phyloP scores from a whole-genome alignment of 2,329 filamentous ascomycete genomes.

The Monosporascus sp. region DNA sequence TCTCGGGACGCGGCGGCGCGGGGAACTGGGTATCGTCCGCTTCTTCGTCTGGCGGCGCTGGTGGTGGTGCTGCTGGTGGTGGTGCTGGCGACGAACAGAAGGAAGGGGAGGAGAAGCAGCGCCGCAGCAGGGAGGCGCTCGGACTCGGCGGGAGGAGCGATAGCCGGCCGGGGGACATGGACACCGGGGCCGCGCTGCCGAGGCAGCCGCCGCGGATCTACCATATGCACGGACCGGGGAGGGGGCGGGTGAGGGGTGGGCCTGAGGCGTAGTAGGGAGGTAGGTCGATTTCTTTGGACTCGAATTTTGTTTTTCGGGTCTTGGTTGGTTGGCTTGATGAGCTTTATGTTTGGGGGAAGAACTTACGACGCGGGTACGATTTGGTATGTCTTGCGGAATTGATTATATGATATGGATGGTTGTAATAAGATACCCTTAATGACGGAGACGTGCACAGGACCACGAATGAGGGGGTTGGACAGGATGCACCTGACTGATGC shows the following conservation, averaged over 20 bases:
- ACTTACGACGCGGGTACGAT: too few species aligned
- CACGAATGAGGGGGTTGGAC: too few species aligned
- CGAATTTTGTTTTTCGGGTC: too few species aligned
- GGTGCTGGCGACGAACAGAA: background rate
- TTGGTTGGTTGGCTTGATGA: too few species aligned
- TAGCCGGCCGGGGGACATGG: constrained; percentile 10
- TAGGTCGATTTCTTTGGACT: background rate
- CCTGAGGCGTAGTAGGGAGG: background rate
- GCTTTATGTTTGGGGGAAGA: too few species aligned
- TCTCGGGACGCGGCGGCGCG: constrained; percentile 49
- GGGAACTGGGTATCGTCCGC: constrained; percentile 41
- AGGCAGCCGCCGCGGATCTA: constrained; percentile 19
- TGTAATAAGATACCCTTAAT: too few species aligned
- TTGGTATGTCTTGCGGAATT: too few species aligned
- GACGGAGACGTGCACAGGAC: too few species aligned
- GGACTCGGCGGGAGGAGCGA: constrained; percentile 23
- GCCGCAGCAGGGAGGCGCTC: constrained; percentile 19
- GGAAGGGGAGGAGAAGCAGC: constrained; percentile 18
- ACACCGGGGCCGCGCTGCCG: constrained; percentile 19
- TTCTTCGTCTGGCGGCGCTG: constrained; percentile 10
- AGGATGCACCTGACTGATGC: background rate
- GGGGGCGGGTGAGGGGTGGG: constrained; percentile 9
- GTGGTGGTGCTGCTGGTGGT: constrained; percentile 7
- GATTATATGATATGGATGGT: too few species aligned
- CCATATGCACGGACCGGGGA: constrained; percentile 17